phyloP scores from a whole-genome alignment of 2,329 filamentous ascomycete genomes.

The Pezicula rhizophila region DNA sequence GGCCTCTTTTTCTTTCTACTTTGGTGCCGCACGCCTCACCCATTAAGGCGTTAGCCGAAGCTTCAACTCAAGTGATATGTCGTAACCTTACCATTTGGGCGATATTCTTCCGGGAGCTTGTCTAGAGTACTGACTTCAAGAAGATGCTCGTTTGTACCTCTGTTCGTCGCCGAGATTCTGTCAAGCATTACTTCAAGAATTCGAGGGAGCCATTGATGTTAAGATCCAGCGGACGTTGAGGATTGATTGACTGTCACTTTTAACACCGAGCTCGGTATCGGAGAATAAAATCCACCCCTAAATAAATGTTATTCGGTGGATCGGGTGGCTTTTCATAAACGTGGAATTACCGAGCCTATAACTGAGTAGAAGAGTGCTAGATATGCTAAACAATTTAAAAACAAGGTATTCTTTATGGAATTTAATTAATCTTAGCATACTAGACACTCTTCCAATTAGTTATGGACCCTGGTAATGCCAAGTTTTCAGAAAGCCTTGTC shows the following conservation, averaged over 20 bases:
- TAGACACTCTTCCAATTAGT: too few species aligned
- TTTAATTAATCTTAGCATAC: too few species aligned
- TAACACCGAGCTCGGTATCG: conserved; percentile 49
- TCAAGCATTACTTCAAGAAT: conserved; percentile 49
- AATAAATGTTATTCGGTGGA: too few species aligned
- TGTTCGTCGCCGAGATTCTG: conserved; percentile 41
- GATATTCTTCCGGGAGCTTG: conserved; percentile 44
- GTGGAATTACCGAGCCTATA: too few species aligned
- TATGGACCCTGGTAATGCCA: too few species aligned
- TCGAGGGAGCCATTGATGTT: conserved; percentile 58
- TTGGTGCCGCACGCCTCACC: conserved; percentile 26
- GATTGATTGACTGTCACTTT: conserved; percentile 61
- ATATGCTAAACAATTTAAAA: too few species aligned
- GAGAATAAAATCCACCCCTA: too few species aligned
- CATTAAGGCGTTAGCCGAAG: conserved; percentile 34
- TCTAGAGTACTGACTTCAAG: conserved; percentile 35
- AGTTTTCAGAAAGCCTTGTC: too few species aligned
- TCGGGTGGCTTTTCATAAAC: too few species aligned
- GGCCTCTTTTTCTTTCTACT: conserved; percentile 27
- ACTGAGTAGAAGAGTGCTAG: too few species aligned
- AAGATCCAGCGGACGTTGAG: conserved; percentile 54
- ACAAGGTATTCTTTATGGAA: too few species aligned
- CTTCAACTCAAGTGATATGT: conserved; percentile 51
- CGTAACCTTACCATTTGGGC: conserved; percentile 48
- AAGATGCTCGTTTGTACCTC: conserved; percentile 48